A percentile compares a stretch with the other conserved stretches of the same genome.
Conservation (phyloP, 148 eudicot species). For the Vaccinium myrtillus region DNA sequence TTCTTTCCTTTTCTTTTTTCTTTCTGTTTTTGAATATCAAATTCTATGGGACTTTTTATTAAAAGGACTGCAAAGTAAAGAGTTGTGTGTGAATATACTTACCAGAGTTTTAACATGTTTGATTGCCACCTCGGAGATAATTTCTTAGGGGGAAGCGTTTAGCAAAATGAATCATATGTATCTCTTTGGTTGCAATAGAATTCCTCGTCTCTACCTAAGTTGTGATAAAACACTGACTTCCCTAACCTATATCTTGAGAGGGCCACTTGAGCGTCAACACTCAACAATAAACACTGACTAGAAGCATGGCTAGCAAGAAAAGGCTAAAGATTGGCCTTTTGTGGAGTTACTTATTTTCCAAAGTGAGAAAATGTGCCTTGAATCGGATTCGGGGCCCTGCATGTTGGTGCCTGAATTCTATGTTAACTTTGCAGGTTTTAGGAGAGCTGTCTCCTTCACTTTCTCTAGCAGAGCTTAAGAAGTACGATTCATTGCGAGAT, state of each 20-base stretch:
- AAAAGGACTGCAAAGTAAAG: neutral
- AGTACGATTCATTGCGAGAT: conserved; percentile 79
- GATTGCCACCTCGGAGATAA: neutral
- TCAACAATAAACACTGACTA: neutral
- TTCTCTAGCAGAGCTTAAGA: conserved; percentile 76
- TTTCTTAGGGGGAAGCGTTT: neutral
- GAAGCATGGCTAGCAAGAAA: neutral
- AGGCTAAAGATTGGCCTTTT: neutral
- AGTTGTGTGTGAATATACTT: neutral
- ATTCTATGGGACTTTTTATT: neutral
- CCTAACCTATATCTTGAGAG: conserved; percentile 7
- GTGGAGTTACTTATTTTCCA: neutral
- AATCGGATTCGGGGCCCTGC: neutral
- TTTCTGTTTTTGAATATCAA: neutral
- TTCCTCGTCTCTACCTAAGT: neutral
- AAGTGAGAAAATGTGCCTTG: too few relatives aligned
- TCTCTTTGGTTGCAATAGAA: neutral
- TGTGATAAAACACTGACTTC: neutral
- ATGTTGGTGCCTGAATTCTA: neutral
- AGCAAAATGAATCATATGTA: neutral
- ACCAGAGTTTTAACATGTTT: neutral
- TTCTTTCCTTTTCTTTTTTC: too few relatives aligned
- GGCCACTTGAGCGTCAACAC: neutral
- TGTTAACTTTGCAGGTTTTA: conserved; percentile 54
- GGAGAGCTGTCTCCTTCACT: conserved; percentile 86